Conservation (phyloP, 371 early-diverging fungal species). For the Circinella umbellata region DNA sequence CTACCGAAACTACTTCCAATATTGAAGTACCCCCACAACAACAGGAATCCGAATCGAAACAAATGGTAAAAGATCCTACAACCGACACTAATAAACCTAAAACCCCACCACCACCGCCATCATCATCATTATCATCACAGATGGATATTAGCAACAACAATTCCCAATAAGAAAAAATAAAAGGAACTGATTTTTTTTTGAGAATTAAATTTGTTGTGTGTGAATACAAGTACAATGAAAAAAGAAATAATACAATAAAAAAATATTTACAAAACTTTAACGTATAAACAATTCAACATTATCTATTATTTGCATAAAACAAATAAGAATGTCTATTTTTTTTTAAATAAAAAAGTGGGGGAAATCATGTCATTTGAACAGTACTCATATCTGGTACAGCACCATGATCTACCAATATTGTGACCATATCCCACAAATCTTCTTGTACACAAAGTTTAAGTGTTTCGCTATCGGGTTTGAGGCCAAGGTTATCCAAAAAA, state of each 20-base stretch:
- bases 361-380: constrained; percentile 10
- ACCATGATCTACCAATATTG: constrained; percentile 54
- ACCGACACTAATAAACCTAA: neutral
- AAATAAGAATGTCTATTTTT: neutral
- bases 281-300: no score
- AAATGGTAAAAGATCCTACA: neutral
- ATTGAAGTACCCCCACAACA: neutral
- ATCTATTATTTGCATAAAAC: neutral
- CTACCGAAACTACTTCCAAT: neutral
- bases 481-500: constrained; percentile 47
- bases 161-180: neutral
- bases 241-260: neutral
- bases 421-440: constrained; percentile 49
- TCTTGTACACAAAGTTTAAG: constrained; percentile 46
- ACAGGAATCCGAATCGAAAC: neutral
- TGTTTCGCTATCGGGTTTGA: constrained; percentile 49
- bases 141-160: neutral
- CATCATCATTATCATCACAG: neutral
- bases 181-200: no score
- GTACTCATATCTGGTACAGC: constrained; percentile 57
- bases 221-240: neutral
- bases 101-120: neutral
- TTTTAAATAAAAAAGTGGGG: no score
- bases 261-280: neutral
- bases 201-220: neutral